Percentiles rank a stretch among this genome's conserved stretches.
Conservation (phyloP, 2,329 filamentous ascomycete genomes). For the Dothideomycetes sp. region DNA sequence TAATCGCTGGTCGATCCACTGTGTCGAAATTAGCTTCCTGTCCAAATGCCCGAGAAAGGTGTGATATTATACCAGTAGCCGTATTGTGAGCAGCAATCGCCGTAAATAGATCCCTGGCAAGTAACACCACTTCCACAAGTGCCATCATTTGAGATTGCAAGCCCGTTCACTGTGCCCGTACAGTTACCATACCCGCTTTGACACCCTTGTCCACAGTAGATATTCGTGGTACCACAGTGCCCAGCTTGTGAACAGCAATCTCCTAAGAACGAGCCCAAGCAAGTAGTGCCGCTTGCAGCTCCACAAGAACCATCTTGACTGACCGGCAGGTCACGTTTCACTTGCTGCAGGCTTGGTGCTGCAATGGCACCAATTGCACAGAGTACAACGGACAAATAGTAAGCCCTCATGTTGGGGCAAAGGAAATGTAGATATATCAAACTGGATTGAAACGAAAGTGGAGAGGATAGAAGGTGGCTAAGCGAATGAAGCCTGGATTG, state of each 20-base stretch:
- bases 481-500: slow-evolving; percentile 6
- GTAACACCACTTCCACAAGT: slow-evolving; percentile 5
- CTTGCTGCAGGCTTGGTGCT: slow-evolving; percentile 1
- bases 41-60: too few relatives aligned
- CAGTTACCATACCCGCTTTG: slow-evolving; percentile 5
- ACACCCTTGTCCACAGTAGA: slow-evolving; percentile 6
- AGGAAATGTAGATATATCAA: background rate
- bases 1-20: slow-evolving; percentile 1
- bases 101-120: slow-evolving; percentile 4
- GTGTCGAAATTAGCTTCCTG: background rate
- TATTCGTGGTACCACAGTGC: background rate
- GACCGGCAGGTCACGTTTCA: background rate
- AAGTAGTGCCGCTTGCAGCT: slow-evolving; percentile 2
- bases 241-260: slow-evolving; percentile 4
- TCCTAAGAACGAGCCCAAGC: slow-evolving; percentile 5
- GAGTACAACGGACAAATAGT: slow-evolving; percentile 2
- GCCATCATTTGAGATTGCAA: slow-evolving; percentile 3
- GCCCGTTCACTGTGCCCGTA: slow-evolving; percentile 2
- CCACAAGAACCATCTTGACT: slow-evolving; percentile 5
- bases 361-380: slow-evolving; percentile 6
- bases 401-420: background rate
- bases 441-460: background rate
- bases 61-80: slow-evolving; percentile 4
- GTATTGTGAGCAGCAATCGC: slow-evolving; percentile 3
- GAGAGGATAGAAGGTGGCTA: background rate